Evolutionary conservation across 768 basidiomycete species (phyloP).

Genomic region (Termitomyces sp.): DNA sequence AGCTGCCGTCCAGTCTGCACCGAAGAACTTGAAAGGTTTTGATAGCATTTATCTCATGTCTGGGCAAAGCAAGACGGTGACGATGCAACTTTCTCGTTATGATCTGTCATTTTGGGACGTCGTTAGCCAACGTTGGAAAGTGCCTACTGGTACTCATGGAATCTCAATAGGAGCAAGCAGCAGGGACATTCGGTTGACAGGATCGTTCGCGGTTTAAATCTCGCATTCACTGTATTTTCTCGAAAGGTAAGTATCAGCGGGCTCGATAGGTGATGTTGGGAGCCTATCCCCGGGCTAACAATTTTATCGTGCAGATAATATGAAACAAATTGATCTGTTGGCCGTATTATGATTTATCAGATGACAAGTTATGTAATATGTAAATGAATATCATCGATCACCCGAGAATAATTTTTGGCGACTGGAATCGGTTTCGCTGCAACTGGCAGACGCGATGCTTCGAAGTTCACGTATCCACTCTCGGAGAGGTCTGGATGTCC

Average conservation of each 20-base stretch:
- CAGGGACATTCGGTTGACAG: slow-evolving; percentile 43
- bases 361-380: slow-evolving; percentile 2
- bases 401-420: slow-evolving; percentile 9
- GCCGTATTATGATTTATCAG: too few relatives aligned
- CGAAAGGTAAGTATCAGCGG: too few relatives aligned
- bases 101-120: slow-evolving; percentile 57
- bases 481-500: slow-evolving; percentile 18
- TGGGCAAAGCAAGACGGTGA: slow-evolving; percentile 43
- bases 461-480: slow-evolving; percentile 18
- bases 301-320: too few relatives aligned
- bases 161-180: slow-evolving; percentile 49
- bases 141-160: slow-evolving; percentile 45
- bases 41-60: slow-evolving; percentile 44
- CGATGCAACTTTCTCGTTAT: slow-evolving; percentile 44
- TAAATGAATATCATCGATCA: too few relatives aligned
- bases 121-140: slow-evolving; percentile 48
- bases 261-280: too few relatives aligned
- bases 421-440: neutral
- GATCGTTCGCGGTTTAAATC: slow-evolving; percentile 31
- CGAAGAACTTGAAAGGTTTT: slow-evolving; percentile 53
- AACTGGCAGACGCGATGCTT: slow-evolving; percentile 19
- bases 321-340: too few relatives aligned
- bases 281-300: too few relatives aligned
- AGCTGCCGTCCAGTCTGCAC: slow-evolving; percentile 43
- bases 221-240: too few relatives aligned